Evolutionary conservation across 2,329 filamentous ascomycete genomes (phyloP), one percentile per base, ranked within the genome.

Genomic region (Arthrobotrys conoides): DNA sequence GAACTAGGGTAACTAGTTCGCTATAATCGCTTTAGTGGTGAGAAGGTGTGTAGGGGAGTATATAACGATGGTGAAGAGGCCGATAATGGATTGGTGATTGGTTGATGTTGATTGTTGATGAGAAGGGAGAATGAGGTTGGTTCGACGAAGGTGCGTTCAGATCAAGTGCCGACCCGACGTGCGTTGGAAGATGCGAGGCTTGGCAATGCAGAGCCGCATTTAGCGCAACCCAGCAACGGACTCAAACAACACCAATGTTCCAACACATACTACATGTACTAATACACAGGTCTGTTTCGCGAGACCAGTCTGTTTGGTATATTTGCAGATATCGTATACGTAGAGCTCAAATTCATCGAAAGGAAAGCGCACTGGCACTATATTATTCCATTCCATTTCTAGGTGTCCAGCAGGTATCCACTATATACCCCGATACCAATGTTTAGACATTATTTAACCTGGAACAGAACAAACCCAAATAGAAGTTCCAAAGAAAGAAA

Each of bases 381-480:
- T 53, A 67, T 49, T 49, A 66, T 66, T 66, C 63, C 64, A 67
- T 67, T 49, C 48, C 48, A 36, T 49, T 38, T 41, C 10, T 46
- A 46, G n/a, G n/a, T n/a, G 10, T 51, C 46, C 46, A n/a, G 20
- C 22, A 55, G n/a, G 46, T 9, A 30, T 49, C 48, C 16, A 46
- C 44, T 20, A 9, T 20, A 38, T 59, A 38, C 16, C 33, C 53
- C 53, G 30, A 33, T 55, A 55, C 27, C 27, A 18, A 46, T 20
- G 4, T 44, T 61, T 67, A 71, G 67, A 70, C 72, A 71, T 67
- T 66, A 71, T 69, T n/a, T 14, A 33, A 59, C 12, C 20, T 3
- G 49, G 49, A 67, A 53, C 46, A 65, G 22, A 70, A 70, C 14
- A 30, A 46, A 46, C n/a, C 44, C 44, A 6, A 20, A 46, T 5